These are phyloP conservation scores for Phytophthora melonis DNA, from an alignment of 352 stramenopile genomes.

Conservation along the genomic window DNA sequence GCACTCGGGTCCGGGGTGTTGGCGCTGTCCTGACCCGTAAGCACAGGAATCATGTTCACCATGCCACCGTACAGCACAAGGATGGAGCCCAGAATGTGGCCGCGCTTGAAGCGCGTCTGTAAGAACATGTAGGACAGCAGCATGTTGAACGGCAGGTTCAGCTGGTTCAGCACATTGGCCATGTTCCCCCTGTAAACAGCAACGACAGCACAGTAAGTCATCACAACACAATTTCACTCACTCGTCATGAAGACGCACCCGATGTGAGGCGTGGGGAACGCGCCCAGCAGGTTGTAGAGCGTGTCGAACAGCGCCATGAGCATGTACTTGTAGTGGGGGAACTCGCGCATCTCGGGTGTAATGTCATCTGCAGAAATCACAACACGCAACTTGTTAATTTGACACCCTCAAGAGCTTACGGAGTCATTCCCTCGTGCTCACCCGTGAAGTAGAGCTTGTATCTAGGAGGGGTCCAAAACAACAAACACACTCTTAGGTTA, in stretches of 20 bases:
- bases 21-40: conserved; percentile 67
- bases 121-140: conserved; percentile 83
- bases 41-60: conserved; percentile 84
- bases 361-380: conserved; percentile 67
- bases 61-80: conserved; percentile 88
- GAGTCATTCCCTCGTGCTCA: conserved; percentile 11
- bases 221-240: neutral
- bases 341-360: conserved; percentile 80
- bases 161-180: conserved; percentile 86
- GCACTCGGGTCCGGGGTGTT: conserved; percentile 82
- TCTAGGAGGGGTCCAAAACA: conserved; percentile 19
- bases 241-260: conserved; percentile 47
- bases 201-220: conserved; percentile 5
- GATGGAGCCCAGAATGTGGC: conserved; percentile 86
- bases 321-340: conserved; percentile 89
- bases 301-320: conserved; percentile 90
- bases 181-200: conserved; percentile 70
- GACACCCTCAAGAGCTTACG: neutral
- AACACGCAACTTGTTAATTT: neutral
- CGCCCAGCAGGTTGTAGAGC: conserved; percentile 82
- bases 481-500: conserved; percentile 10
- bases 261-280: conserved; percentile 88
- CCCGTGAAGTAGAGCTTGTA: conserved; percentile 88
- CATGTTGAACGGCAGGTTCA: conserved; percentile 92
- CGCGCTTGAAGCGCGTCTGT: conserved; percentile 81